Base-by-base conservation (phyloP, 2,329 filamentous ascomycete genomes). In the Colletotrichum paranaense region DNA sequence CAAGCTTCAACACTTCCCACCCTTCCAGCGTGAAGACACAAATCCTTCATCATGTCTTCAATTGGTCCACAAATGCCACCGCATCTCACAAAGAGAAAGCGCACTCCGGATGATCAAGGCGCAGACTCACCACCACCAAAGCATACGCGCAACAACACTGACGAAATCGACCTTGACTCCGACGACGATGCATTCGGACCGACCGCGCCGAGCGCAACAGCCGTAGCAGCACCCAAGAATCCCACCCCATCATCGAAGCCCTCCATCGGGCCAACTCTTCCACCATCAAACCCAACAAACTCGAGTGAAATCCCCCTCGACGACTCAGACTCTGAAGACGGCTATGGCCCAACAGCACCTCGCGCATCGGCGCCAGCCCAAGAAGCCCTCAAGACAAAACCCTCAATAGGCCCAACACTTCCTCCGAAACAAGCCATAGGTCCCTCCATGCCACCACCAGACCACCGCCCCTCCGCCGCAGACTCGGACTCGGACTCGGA, bases 41-140 rank as follows among this genome's bases (percentile, higher is more conserved):
- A 65, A 60, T 7, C 8, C 9, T 68, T 85, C 85, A 78, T 52
- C 28, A 94, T 94, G 92, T 85, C 91, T 63, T 91, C 90, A 42
- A 91, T 94, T 78, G 93, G 93, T 5, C 93, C 94, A 16, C 86
- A 91, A 73, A 82, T 95, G 28, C 93, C 94, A 14, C 88, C 92
- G 5, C 90, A 93, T 74, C 87, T 93, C 55, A 79, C 89, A 42
- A 92, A 92, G 81, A 88, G 91, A 78, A 92, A 92, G 78, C 89
- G 89, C 78, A 87, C 85, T 5, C 77, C 84, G 5, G 84, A 86
- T 53, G 81, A 86, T 60, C 82, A 82, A 64, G 79, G 80, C 38
- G 78, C 81, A 14, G 78, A 79, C 30, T 84, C 84, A 7, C 87
- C 85, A 49, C 85, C 85, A 5, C 75, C 81, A 66, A 91, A 91